phyloP scores from a whole-genome alignment of 129 eudicot species.

The Tanacetum coccineum region DNA sequence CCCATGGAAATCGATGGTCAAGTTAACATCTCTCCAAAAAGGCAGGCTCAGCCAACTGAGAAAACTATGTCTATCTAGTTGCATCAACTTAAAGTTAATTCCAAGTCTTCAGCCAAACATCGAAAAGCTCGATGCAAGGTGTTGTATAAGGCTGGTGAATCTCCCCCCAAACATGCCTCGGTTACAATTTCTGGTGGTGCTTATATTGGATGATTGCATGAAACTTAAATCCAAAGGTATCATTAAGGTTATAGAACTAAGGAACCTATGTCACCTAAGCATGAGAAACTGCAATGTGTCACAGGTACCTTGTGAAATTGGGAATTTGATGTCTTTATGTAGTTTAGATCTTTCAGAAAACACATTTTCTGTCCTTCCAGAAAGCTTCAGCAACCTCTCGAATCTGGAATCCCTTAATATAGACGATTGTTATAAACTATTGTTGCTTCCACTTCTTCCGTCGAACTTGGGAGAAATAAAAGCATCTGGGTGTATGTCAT shows the following conservation, averaged over 20 bases:
- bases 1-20: constrained; percentile 3
- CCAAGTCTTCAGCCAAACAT: no score
- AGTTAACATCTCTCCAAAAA: neutral
- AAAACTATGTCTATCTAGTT: no score
- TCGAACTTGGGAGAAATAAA: neutral
- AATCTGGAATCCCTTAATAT: neutral
- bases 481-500: neutral
- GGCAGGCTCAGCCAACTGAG: neutral
- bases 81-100: no score
- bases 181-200: no score
- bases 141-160: no score
- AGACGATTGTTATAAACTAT: neutral
- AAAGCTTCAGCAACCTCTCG: constrained; percentile 10
- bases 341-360: neutral
- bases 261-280: no score
- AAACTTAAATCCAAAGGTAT: no score
- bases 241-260: no score
- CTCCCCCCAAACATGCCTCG: no score
- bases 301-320: constrained; percentile 17
- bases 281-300: neutral
- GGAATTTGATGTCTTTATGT: constrained; percentile 17
- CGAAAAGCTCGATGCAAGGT: no score
- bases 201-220: no score
- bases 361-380: constrained; percentile 17
- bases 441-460: constrained; percentile 15